A percentile compares a stretch with the other conserved stretches of the same genome.
These are phyloP conservation scores for Penicillium sp. DNA, from an alignment of 2,329 filamentous ascomycete species.

Conservation along the genomic window DNA sequence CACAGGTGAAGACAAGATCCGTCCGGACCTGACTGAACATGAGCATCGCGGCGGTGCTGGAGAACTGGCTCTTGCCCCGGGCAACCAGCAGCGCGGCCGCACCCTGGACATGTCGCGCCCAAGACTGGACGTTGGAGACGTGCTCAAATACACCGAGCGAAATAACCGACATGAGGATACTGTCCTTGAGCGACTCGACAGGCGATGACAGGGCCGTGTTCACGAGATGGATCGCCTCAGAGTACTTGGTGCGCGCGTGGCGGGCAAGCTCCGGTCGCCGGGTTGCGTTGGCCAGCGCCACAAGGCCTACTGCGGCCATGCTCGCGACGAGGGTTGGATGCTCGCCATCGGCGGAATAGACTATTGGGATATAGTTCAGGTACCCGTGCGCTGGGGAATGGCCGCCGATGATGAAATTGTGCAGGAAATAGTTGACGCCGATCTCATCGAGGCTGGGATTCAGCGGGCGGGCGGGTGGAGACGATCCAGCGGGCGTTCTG, in stretches of 20 bases:
- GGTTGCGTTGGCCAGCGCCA: slow-evolving; percentile 30
- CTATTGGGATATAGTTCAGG: slow-evolving; percentile 30
- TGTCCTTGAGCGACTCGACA: slow-evolving; percentile 29
- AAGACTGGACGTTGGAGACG: slow-evolving; percentile 27
- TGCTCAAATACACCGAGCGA: slow-evolving; percentile 34
- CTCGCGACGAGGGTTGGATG: slow-evolving; percentile 28
- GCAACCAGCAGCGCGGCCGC: slow-evolving; percentile 30
- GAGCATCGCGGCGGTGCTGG: slow-evolving; percentile 17
- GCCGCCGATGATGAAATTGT: slow-evolving; percentile 26
- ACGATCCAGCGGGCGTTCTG: neutral
- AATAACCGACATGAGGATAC: slow-evolving; percentile 35
- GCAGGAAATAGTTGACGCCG: slow-evolving; percentile 33
- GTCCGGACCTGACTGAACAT: slow-evolving; percentile 35
- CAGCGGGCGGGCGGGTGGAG: slow-evolving; percentile 7
- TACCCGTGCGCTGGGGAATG: slow-evolving; percentile 27
- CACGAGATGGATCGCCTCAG: slow-evolving; percentile 29
- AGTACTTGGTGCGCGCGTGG: slow-evolving; percentile 31
- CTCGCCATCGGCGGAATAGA: slow-evolving; percentile 23
- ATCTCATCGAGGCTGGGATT: slow-evolving; percentile 27
- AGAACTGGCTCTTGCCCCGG: slow-evolving; percentile 31
- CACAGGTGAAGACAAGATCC: slow-evolving; percentile 27
- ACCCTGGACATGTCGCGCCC: slow-evolving; percentile 31
- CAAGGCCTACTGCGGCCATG: slow-evolving; percentile 34
- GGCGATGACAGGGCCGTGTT: slow-evolving; percentile 30
- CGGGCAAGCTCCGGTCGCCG: slow-evolving; percentile 25